Evolutionary conservation across 257 asterid genomes (phyloP), one percentile per base, ranked within the genome.

Genomic region (Prunella vulgaris): DNA sequence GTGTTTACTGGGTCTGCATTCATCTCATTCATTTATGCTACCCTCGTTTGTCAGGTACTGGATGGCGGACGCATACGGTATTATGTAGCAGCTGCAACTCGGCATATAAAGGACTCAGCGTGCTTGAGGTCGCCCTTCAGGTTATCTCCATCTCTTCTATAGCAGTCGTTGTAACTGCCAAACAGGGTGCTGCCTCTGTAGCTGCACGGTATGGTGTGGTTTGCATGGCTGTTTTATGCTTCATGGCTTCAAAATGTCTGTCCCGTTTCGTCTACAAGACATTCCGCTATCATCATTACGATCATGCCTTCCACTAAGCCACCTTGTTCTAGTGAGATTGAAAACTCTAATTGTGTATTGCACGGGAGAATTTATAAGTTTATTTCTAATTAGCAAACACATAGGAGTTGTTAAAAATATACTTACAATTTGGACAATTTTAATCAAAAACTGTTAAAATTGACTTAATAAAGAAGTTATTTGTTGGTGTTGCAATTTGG

Each of bases 251-350:
- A 10, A 88, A 82, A 77, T 88, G 94, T 95, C 83, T 88, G 49
- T 82, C 97, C 7, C 88, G 84, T 74, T 86, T 93, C 68, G 72
- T 86, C 77, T 84, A 85, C 95, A 88, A 79, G 69, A 90, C 67
- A 44, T 93, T 93, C 85, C 88, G 78, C 37, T 93, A 78, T 83
- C 99, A 93, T 69, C 95, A 93, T 80, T 90, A 93, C 25, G 92
- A 86, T 37, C 97, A 90, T 62, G 98, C 98, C 69, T 86, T 87
- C 51, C 84, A 78, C 27, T 86, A 72, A 81, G 62, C 24, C 73
- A n/a, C 22, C 46, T 62, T 61, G 32, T 77, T 54, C 33, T 62
- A 22, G 40, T 37, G 48, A 8, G 5, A 7, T 33, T 8, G 15
- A 9, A 25, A 1, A 25, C 3, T 25, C 28, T 25, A 25, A 25